Conservation (phyloP, 164 flowering plant species). For the Malania oleifera region DNA sequence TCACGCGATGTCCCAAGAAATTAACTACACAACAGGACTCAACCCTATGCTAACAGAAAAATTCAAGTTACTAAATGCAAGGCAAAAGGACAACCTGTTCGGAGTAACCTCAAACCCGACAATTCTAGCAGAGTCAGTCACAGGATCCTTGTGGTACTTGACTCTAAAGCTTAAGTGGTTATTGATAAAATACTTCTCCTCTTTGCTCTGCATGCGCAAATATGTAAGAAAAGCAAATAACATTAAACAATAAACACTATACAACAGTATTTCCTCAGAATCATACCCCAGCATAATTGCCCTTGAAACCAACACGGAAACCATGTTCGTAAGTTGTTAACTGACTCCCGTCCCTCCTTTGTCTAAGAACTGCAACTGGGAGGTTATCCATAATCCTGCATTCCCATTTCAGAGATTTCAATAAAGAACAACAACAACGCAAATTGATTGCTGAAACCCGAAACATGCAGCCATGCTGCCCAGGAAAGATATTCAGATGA, state of each 20-base stretch:
- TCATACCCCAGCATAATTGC: slow-evolving; percentile 48
- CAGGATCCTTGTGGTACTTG: slow-evolving; percentile 52
- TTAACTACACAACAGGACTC: not conserved
- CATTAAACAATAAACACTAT: not conserved
- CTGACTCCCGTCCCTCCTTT: slow-evolving; percentile 71
- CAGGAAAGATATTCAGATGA: not conserved
- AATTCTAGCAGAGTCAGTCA: slow-evolving; percentile 47
- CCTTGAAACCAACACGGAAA: slow-evolving; percentile 75
- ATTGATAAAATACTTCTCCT: slow-evolving; percentile 49
- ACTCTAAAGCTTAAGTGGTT: slow-evolving; percentile 63
- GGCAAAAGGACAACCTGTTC: slow-evolving; percentile 39
- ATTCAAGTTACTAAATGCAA: not conserved
- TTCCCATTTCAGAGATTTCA: not conserved
- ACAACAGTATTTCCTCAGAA: not conserved
- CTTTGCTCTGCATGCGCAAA: slow-evolving; percentile 40
- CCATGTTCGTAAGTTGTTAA: slow-evolving; percentile 80
- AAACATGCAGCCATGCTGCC: not conserved
- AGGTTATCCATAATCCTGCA: slow-evolving; percentile 76
- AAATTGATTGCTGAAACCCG: not conserved
- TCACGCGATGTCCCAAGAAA: not conserved
- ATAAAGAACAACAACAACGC: not conserved
- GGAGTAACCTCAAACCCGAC: slow-evolving; percentile 71
- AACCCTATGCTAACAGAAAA: not conserved
- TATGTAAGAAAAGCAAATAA: not conserved
- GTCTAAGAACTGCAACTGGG: slow-evolving; percentile 84